These are phyloP conservation scores for Ilex aquifolium DNA, from an alignment of 257 asterid species.

Conservation along the genomic window DNA sequence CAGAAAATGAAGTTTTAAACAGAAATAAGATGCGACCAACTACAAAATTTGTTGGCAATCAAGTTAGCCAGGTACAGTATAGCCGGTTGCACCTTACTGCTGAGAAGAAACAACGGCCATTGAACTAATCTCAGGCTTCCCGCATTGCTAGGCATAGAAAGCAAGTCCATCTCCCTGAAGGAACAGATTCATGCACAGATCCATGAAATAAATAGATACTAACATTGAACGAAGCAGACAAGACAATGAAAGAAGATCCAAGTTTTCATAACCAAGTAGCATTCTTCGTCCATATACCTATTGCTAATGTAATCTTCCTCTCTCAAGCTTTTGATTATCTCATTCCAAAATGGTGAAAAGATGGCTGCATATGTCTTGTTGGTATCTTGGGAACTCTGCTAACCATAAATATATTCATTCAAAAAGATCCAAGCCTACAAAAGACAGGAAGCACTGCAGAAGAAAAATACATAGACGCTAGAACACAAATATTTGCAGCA, in stretches of 20 bases:
- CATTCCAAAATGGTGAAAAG: conserved; percentile 98
- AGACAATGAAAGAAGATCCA: not conserved
- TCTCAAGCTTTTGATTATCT: conserved; percentile 84
- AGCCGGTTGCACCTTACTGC: conserved; percentile 72
- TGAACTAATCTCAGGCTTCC: conserved; percentile 90
- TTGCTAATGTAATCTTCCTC: conserved; percentile 95
- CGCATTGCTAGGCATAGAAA: conserved; percentile 92
- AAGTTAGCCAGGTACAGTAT: conserved; percentile 7
- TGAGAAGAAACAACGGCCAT: conserved; percentile 97
- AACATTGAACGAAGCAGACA: not conserved
- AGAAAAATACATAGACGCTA: not conserved
- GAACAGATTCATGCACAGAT: conserved; percentile 6
- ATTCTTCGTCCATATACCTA: conserved; percentile 42
- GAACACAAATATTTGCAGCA: not conserved
- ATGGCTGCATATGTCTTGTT: conserved; percentile 73
- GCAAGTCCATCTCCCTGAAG: conserved; percentile 92
- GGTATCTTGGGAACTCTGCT: conserved; percentile 51
- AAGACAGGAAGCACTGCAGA: not conserved
- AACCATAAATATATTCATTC: conserved; percentile 13
- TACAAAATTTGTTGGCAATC: conserved; percentile 6
- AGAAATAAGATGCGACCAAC: conserved; percentile 5
- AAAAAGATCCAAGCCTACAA: conserved; percentile 3
- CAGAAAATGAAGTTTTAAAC: conserved; percentile 12
- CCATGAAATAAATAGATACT: not conserved
- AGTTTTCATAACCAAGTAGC: not conserved